Percentiles rank a stretch among this genome's conserved stretches.
These are phyloP conservation scores for Camellia sinensis DNA, from an alignment of 148 eudicot species.

Conservation along the genomic window DNA sequence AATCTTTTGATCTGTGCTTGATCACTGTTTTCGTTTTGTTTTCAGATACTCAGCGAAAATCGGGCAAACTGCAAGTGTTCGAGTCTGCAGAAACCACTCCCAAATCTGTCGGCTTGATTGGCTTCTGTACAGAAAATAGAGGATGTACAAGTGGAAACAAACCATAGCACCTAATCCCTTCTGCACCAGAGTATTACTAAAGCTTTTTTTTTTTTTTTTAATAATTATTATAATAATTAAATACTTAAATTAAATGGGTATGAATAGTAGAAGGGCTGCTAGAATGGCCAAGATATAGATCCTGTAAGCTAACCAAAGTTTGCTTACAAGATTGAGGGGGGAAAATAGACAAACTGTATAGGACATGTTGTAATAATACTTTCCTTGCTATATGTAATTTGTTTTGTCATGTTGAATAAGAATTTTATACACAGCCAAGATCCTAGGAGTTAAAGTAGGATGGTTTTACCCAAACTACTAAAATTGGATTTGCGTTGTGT, in stretches of 20 bases:
- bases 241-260: neutral
- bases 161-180: neutral
- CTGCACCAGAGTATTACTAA: neutral
- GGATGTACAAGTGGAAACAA: neutral
- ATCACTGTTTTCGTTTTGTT: neutral
- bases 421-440: neutral
- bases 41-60: constrained; percentile 54
- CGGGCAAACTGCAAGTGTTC: constrained; percentile 76
- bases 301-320: neutral
- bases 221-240: too few relatives aligned
- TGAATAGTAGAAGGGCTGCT: neutral
- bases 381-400: neutral
- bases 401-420: neutral
- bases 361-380: constrained; percentile 22
- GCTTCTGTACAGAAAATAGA: constrained; percentile 2
- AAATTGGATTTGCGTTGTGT: too few relatives aligned
- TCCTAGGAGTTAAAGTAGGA: too few relatives aligned
- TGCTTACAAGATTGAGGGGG: neutral
- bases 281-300: constrained; percentile 1
- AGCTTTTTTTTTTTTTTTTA: neutral
- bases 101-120: constrained; percentile 17
- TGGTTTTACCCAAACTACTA: too few relatives aligned
- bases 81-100: constrained; percentile 24
- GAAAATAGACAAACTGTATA: constrained; percentile 14
- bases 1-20: neutral